Base-by-base conservation (phyloP, 1,139 yeast species). In the Yamadazyma dendronema region DNA sequence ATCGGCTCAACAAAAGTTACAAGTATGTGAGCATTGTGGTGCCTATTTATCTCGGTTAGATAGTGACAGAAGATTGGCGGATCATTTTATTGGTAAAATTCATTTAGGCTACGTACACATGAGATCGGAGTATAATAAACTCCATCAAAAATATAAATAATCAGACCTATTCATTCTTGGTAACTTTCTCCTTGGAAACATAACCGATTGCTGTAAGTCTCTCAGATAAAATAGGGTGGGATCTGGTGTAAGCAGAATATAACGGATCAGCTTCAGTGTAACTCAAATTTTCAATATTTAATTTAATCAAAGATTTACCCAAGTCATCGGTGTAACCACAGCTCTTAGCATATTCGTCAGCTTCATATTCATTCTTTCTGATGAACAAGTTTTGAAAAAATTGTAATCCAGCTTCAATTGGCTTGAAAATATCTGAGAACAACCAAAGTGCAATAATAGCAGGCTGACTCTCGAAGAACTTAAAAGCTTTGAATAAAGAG, bases 21-120 rank as follows among this genome's bases (percentile, higher is more conserved):
- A 89, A 57, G 95, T 88, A 0, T 92, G 98, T 62, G 86, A 80
- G 48, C 81, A 80, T 2, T 92, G 98, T 63, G 97, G 96, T 0
- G 96, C 96, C 0, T 88, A 84, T 56, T 67, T 92, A 38, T 86
- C 96, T 4, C 69, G 95, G 42, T 67, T 89, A 40, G 98, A 92
- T 58, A 87, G 85, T 44, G 97, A 90, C 57, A 70, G 92, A 53
- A 72, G 97, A 47, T 67, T 92, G 48, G 96, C 95, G 0, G 97
- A 88, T 53, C 98, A 92, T 61, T 89, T 88, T 56, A 65, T 83
- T 26, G 98, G 98, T 4, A 89, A 87, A 50, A 77, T 86, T 39
- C 97, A 90, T 61, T 59, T 85, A 48, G 92, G 89, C 0, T 88
- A 82, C 57, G 90, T 83, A 3, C 79, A 74, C 37, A 81, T 90